A percentile compares a stretch with the other conserved stretches of the same genome.
Conservation (phyloP, 2,329 filamentous ascomycete species). For the Fusarium chlamydosporum region DNA sequence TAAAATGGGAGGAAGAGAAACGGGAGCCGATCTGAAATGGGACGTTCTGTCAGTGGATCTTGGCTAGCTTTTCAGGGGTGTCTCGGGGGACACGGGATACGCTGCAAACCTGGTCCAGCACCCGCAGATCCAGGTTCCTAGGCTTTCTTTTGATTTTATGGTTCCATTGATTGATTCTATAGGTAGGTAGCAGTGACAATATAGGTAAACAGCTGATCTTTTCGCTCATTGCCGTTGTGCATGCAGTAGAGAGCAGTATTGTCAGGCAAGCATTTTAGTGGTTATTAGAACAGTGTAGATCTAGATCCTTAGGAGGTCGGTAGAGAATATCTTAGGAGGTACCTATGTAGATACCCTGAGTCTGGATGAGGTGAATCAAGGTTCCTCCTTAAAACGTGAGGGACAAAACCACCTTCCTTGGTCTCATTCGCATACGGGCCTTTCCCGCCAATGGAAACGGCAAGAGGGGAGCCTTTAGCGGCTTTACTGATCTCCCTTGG, state of each 20-base stretch:
- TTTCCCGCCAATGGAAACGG: slow-evolving; percentile 33
- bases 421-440: slow-evolving; percentile 29
- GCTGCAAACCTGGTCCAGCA: slow-evolving; percentile 26
- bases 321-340: too few species aligned
- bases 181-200: slow-evolving; percentile 9
- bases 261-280: slow-evolving; percentile 30
- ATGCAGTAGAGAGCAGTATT: slow-evolving; percentile 1
- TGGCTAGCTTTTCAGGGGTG: slow-evolving; percentile 9
- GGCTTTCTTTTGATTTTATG: background rate
- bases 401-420: slow-evolving; percentile 12
- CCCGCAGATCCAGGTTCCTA: slow-evolving; percentile 20
- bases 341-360: background rate
- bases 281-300: background rate
- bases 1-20: slow-evolving; percentile 4
- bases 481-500: slow-evolving; percentile 44
- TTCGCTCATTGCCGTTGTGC: slow-evolving; percentile 10
- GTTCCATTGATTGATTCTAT: slow-evolving; percentile 7
- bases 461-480: slow-evolving; percentile 45
- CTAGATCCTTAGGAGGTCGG: too few species aligned
- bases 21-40: slow-evolving; percentile 25
- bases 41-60: slow-evolving; percentile 25
- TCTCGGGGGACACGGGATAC: background rate
- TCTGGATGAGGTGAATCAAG: slow-evolving; percentile 19
- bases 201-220: slow-evolving; percentile 27
- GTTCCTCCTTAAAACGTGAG: slow-evolving; percentile 22